phyloP scores from a whole-genome alignment of 2,329 filamentous ascomycete genomes.

The Hyphodiscus sp. region DNA sequence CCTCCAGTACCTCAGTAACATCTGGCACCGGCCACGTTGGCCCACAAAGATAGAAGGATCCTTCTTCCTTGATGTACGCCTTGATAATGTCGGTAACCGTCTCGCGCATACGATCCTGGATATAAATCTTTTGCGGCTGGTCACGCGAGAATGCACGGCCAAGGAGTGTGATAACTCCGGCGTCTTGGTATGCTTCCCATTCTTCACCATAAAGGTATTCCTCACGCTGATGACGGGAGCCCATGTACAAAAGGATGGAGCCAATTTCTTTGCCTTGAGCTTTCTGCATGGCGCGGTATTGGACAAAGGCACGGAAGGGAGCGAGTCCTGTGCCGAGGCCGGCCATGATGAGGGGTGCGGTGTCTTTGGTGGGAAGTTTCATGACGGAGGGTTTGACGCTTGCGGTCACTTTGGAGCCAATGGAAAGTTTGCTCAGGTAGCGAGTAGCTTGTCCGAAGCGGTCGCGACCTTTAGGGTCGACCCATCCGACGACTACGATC shows the following conservation, averaged over 20 bases:
- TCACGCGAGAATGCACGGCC: conserved; percentile 94
- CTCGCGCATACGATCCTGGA: conserved; percentile 96
- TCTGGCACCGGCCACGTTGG: conserved; percentile 98
- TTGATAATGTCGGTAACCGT: conserved; percentile 74
- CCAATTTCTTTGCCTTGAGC: conserved; percentile 95
- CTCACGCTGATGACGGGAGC: conserved; percentile 92
- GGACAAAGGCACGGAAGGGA: conserved; percentile 98
- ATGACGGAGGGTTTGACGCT: conserved; percentile 98
- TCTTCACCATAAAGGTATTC: conserved; percentile 99
- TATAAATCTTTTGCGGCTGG: conserved; percentile 98
- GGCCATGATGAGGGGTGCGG: conserved; percentile 95
- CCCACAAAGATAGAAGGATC: conserved; percentile 94
- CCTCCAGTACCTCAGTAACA: conserved; percentile 87
- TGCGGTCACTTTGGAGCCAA: conserved; percentile 76
- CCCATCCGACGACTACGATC: conserved; percentile 96
- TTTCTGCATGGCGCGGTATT: conserved; percentile 97
- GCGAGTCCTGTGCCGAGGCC: conserved; percentile 96
- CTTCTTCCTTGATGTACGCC: conserved; percentile 81
- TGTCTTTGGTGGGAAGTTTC: conserved; percentile 87
- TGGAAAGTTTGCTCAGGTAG: conserved; percentile 71
- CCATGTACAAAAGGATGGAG: conserved; percentile 90
- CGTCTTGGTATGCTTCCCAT: conserved; percentile 96
- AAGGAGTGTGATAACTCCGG: conserved; percentile 89
- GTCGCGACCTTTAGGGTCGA: conserved; percentile 77
- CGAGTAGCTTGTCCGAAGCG: conserved; percentile 90